Percentiles rank a stretch among this genome's conserved stretches.
These are phyloP conservation scores for Lachnellula willkommii DNA, from an alignment of 2,329 filamentous ascomycete species.

Conservation along the genomic window DNA sequence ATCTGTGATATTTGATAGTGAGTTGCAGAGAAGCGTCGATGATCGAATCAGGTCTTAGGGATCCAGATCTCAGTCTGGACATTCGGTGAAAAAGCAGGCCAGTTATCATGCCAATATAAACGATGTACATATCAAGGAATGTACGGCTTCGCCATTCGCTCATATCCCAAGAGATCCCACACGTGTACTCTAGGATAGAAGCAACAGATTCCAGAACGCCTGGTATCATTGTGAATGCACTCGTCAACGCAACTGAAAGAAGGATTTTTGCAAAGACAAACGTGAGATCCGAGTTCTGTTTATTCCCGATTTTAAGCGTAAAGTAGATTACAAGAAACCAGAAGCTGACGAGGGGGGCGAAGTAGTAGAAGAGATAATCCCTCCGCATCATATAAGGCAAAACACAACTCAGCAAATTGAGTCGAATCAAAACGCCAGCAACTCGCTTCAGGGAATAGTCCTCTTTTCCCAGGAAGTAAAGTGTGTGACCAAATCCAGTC, in stretches of 20 bases:
- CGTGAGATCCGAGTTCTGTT: conserved; percentile 38
- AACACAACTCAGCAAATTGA: conserved; percentile 50
- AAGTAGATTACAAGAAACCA: conserved; percentile 56
- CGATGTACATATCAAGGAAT: conserved; percentile 48
- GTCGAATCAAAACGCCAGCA: conserved; percentile 47
- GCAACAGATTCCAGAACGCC: conserved; percentile 41
- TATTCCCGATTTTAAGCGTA: conserved; percentile 41
- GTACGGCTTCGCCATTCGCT: conserved; percentile 47
- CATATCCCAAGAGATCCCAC: conserved; percentile 44
- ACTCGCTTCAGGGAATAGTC: conserved; percentile 53
- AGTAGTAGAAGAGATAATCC: conserved; percentile 53
- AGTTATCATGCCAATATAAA: conserved; percentile 50
- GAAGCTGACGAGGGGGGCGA: conserved; percentile 53
- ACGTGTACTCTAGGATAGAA: conserved; percentile 36
- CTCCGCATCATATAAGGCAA: conserved; percentile 53
- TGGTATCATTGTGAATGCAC: conserved; percentile 33
- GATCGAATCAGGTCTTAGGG: conserved; percentile 20
- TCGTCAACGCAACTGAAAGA: conserved; percentile 39
- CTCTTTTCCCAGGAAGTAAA: conserved; percentile 50
- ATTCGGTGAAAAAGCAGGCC: conserved; percentile 38
- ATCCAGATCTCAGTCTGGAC: conserved; percentile 21
- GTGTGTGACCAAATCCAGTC: conserved; percentile 55
- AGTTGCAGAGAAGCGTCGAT: conserved; percentile 17
- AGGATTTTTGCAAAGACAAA: conserved; percentile 45
- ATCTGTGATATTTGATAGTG: conserved; percentile 6